phyloP scores from a whole-genome alignment of 2,329 filamentous ascomycete species.

The Fusarium mundagurra region DNA sequence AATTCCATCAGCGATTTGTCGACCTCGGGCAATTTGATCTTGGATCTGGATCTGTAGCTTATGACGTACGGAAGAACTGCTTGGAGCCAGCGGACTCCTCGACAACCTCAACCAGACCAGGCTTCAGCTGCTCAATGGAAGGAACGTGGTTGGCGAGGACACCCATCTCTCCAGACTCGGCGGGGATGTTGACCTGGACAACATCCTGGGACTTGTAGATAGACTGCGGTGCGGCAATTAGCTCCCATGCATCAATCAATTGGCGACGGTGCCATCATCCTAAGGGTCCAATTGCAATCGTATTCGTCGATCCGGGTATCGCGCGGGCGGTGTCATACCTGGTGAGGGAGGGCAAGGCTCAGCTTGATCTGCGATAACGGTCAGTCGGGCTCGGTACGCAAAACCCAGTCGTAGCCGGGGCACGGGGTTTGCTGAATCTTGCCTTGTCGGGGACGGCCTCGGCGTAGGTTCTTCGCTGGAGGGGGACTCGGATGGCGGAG shows the following conservation, averaged over 20 bases:
- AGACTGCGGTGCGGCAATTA: constrained; percentile 70
- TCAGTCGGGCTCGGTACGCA: constrained; percentile 39
- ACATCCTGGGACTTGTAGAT: constrained; percentile 75
- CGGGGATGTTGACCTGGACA: constrained; percentile 98
- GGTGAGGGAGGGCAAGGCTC: constrained; percentile 95
- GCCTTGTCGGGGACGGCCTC: constrained; percentile 87
- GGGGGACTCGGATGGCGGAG: constrained; percentile 76
- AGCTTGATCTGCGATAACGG: constrained; percentile 80
- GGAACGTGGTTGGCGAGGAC: constrained; percentile 99
- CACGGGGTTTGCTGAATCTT: constrained; percentile 44
- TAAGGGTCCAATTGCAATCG: constrained; percentile 44
- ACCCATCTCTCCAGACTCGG: constrained; percentile 99
- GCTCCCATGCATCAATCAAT: constrained; percentile 48
- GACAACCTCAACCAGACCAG: constrained; percentile 92
- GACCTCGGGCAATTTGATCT: neutral
- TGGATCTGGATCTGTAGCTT: neutral
- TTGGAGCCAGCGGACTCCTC: constrained; percentile 91
- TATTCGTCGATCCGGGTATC: constrained; percentile 30
- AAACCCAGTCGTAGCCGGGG: constrained; percentile 34
- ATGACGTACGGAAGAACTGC: constrained; percentile 94
- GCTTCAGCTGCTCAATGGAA: constrained; percentile 98
- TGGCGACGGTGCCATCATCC: constrained; percentile 35
- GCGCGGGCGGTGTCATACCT: constrained; percentile 72
- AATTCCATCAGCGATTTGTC: constrained; percentile 32
- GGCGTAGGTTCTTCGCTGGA: constrained; percentile 91